A percentile compares a stretch with the other conserved stretches of the same genome.
Evolutionary conservation across 371 early-diverging fungal species (phyloP).

Genomic region (Umbelopsis sp.): DNA sequence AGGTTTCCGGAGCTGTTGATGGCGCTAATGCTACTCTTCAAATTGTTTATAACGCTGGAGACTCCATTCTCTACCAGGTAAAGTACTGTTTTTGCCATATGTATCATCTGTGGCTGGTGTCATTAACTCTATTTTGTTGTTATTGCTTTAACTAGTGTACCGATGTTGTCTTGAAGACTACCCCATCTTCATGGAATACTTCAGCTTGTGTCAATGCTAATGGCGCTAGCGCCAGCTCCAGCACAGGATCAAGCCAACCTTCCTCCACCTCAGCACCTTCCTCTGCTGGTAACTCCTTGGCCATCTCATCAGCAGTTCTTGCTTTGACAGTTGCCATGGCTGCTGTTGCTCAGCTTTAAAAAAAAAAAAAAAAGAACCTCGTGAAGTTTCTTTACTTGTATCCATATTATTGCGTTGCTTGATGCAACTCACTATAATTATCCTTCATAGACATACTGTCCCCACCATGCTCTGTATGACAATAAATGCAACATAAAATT

Average conservation of each 20-base stretch:
- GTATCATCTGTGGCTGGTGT: not conserved
- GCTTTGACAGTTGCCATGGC: not conserved
- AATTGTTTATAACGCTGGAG: constrained; percentile 60
- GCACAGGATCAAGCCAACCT: not conserved
- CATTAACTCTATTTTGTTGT: not conserved
- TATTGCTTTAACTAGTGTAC: constrained; percentile 39
- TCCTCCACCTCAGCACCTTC: not conserved
- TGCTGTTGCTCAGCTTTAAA: not conserved
- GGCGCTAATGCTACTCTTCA: constrained; percentile 63
- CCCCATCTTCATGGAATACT: constrained; percentile 42
- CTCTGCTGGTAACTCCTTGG: not conserved
- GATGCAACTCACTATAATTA: constrained; percentile 1
- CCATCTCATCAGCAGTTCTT: not conserved
- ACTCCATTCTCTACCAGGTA: constrained; percentile 61
- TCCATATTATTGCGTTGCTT: not conserved
- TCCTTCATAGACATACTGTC: not conserved
- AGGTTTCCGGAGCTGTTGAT: constrained; percentile 33
- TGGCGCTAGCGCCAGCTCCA: constrained; percentile 21
- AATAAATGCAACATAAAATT: too few species aligned
- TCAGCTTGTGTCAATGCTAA: constrained; percentile 48
- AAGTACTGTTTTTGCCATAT: not conserved
- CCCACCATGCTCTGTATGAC: not conserved
- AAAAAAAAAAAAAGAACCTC: not conserved
- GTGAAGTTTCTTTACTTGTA: not conserved
- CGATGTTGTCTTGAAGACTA: constrained; percentile 52